Evolutionary conservation across 768 basidiomycete genomes (phyloP).

Genomic region (Boletus tomentosulus): DNA sequence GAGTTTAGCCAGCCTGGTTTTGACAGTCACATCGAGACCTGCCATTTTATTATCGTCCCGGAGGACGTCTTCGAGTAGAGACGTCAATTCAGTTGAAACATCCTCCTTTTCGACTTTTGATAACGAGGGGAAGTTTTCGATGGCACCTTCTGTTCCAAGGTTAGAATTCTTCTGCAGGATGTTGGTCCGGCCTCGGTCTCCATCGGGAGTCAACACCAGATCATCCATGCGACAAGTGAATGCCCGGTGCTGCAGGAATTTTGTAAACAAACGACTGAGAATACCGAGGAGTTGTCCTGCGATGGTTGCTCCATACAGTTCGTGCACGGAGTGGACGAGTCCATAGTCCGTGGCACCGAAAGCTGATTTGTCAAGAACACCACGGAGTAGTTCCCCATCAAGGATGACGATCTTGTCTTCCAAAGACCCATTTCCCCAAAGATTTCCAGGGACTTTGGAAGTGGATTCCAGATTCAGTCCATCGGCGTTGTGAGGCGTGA

Average conservation of each 20-base stretch:
- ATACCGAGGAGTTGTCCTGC: constrained; percentile 92
- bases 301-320: constrained; percentile 84
- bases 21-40: constrained; percentile 89
- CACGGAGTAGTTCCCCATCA: constrained; percentile 90
- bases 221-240: constrained; percentile 99
- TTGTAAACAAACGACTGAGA: constrained; percentile 91
- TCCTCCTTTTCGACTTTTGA: constrained; percentile 46
- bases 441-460: constrained; percentile 82
- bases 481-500: constrained; percentile 72
- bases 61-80: constrained; percentile 84
- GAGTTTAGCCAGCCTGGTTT: constrained; percentile 78
- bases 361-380: constrained; percentile 94
- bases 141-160: constrained; percentile 82
- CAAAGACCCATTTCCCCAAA: constrained; percentile 76
- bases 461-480: constrained; percentile 84
- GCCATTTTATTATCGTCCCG: constrained; percentile 98
- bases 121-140: constrained; percentile 85
- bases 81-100: constrained; percentile 51
- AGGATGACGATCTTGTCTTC: constrained; percentile 89
- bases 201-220: constrained; percentile 80
- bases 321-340: constrained; percentile 94
- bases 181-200: constrained; percentile 63
- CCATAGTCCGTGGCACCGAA: constrained; percentile 96
- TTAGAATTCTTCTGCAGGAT: constrained; percentile 64
- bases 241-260: constrained; percentile 93